These are phyloP conservation scores for Malus fusca DNA, from an alignment of 306 rosid species.

Conservation along the genomic window DNA sequence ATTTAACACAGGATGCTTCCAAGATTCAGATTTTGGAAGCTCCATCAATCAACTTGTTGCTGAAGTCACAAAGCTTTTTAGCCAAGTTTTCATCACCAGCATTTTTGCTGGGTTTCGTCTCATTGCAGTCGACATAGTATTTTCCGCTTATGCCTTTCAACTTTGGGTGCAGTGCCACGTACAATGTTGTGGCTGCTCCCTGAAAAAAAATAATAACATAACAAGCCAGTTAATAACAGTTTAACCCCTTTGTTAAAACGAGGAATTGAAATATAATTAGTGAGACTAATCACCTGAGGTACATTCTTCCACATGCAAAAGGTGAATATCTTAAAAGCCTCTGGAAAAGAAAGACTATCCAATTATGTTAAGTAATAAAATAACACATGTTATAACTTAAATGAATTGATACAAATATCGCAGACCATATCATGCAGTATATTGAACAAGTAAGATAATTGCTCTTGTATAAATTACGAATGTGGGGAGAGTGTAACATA, in stretches of 20 bases:
- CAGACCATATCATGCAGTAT: not conserved
- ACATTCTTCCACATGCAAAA: conserved; percentile 71
- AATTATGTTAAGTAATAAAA: not conserved
- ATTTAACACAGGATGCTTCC: not conserved
- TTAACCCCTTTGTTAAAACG: not conserved
- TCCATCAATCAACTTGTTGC: conserved; percentile 50
- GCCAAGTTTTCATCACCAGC: conserved; percentile 48
- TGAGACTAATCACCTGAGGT: conserved; percentile 51
- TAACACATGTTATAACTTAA: not conserved
- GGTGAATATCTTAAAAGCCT: conserved; percentile 50
- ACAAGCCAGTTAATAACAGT: not conserved
- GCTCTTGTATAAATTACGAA: not conserved
- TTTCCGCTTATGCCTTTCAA: conserved; percentile 68
- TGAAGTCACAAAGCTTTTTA: conserved; percentile 71
- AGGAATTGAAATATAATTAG: not conserved
- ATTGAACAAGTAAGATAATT: not conserved
- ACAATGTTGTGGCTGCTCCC: conserved; percentile 94
- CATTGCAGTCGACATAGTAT: conserved; percentile 76
- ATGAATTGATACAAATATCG: not conserved
- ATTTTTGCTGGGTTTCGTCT: conserved; percentile 42
- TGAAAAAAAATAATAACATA: not conserved
- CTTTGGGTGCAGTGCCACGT: conserved; percentile 68
- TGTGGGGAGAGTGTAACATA: not conserved
- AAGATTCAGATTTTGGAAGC: conserved; percentile 9
- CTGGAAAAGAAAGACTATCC: conserved; percentile 23